Evolutionary conservation across 345 rosid genomes (phyloP).

Genomic region (Trapa bicornis): DNA sequence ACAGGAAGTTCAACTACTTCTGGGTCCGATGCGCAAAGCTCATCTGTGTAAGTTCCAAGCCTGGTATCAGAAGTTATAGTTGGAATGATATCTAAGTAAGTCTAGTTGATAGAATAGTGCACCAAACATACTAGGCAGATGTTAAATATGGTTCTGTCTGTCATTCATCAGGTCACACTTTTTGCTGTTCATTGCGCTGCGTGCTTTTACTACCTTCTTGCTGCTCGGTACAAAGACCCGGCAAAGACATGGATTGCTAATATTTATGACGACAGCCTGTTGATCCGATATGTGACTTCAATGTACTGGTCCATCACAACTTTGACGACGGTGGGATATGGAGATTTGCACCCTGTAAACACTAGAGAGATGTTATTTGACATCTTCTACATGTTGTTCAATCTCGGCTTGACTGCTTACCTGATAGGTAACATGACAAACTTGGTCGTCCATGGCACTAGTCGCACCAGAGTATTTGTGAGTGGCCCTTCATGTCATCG

Average conservation of each 20-base stretch:
- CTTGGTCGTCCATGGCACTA: conserved; percentile 91
- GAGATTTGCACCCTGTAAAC: conserved; percentile 88
- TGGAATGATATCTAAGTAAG: not conserved
- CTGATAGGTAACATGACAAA: conserved; percentile 97
- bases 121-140: not conserved
- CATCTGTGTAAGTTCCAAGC: conserved; percentile 51
- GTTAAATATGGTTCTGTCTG: not conserved
- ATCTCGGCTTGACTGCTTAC: conserved; percentile 83
- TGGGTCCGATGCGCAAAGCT: conserved; percentile 95
- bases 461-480: conserved; percentile 83
- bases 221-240: conserved; percentile 50
- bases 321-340: conserved; percentile 85
- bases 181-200: conserved; percentile 86
- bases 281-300: conserved; percentile 72
- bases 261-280: conserved; percentile 36
- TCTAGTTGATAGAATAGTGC: not conserved
- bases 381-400: conserved; percentile 84
- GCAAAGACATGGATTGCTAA: conserved; percentile 66
- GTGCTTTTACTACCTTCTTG: conserved; percentile 81
- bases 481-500: conserved; percentile 15
- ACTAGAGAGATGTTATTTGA: conserved; percentile 75
- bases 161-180: conserved; percentile 53
- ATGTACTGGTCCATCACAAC: conserved; percentile 98
- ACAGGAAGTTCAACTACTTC: conserved; percentile 77
- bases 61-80: not conserved